Percentiles rank a stretch among this genome's conserved stretches.
phyloP scores from a whole-genome alignment of 1,284 basidiomycete species.

The Microbotryum violaceum region DNA sequence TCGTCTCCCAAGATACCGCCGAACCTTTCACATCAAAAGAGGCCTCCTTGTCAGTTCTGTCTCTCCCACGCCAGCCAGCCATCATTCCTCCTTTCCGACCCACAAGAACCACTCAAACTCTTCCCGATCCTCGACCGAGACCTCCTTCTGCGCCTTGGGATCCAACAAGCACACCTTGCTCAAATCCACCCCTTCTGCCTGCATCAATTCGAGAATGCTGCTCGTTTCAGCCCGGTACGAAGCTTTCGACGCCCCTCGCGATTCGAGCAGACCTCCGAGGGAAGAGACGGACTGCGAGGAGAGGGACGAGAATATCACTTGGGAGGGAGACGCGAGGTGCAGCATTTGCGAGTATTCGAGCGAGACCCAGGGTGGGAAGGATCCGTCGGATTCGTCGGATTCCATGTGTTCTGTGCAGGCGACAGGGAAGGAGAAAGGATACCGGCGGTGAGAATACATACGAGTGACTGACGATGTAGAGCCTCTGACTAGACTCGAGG shows the following conservation, averaged over 20 bases:
- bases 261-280: slow-evolving; percentile 42
- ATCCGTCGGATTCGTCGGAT: slow-evolving; percentile 67
- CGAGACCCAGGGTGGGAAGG: slow-evolving; percentile 70
- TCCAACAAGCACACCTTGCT: slow-evolving; percentile 76
- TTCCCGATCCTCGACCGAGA: slow-evolving; percentile 66
- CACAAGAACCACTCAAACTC: slow-evolving; percentile 77
- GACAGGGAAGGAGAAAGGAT: not conserved
- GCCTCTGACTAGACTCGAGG: not conserved
- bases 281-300: slow-evolving; percentile 59
- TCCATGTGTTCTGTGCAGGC: slow-evolving; percentile 77
- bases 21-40: slow-evolving; percentile 18
- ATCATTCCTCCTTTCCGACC: slow-evolving; percentile 50
- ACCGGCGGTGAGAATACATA: not conserved
- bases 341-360: slow-evolving; percentile 36
- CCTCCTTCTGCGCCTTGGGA: slow-evolving; percentile 62
- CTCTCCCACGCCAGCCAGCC: slow-evolving; percentile 44
- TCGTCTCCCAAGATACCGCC: slow-evolving; percentile 63
- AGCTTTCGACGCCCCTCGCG: slow-evolving; percentile 43
- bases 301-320: slow-evolving; percentile 77
- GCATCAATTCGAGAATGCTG: slow-evolving; percentile 61
- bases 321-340: slow-evolving; percentile 57
- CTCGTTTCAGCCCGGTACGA: slow-evolving; percentile 50
- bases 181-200: slow-evolving; percentile 47
- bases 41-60: not conserved
- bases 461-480: too few species aligned